Evolutionary conservation across 1,284 basidiomycete species (phyloP).

Genomic region (Melampsora americana): DNA sequence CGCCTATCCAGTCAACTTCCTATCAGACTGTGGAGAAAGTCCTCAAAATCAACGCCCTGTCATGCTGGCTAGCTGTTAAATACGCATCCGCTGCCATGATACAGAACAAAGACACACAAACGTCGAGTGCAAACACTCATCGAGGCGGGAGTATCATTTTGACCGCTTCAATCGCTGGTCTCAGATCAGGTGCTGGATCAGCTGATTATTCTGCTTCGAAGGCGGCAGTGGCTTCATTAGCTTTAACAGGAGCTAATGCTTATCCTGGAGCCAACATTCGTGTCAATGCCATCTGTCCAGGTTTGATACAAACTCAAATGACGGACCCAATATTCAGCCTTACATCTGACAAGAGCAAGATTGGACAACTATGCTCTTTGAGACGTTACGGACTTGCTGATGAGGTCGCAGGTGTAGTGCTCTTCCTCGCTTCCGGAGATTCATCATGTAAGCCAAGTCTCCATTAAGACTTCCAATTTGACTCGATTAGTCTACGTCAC

Average conservation of each 20-base stretch:
- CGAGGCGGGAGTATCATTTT: slow-evolving; percentile 50
- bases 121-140: slow-evolving; percentile 45
- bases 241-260: slow-evolving; percentile 50
- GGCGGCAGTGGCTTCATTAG: slow-evolving; percentile 51
- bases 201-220: slow-evolving; percentile 53
- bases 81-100: slow-evolving; percentile 51
- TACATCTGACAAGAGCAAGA: slow-evolving; percentile 50
- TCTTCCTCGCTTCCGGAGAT: slow-evolving; percentile 52
- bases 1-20: slow-evolving; percentile 49
- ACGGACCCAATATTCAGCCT: slow-evolving; percentile 50
- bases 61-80: slow-evolving; percentile 52
- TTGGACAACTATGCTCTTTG: slow-evolving; percentile 52
- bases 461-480: neutral
- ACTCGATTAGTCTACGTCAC: neutral
- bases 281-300: slow-evolving; percentile 49
- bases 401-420: slow-evolving; percentile 51
- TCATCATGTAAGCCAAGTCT: slow-evolving; percentile 46
- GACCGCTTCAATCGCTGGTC: slow-evolving; percentile 51
- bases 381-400: slow-evolving; percentile 50
- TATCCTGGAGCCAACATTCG: slow-evolving; percentile 49
- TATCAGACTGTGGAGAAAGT: slow-evolving; percentile 50
- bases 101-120: slow-evolving; percentile 8
- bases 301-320: slow-evolving; percentile 50
- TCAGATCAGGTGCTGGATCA: slow-evolving; percentile 51
- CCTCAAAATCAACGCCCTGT: slow-evolving; percentile 49